Evolutionary conservation across 23 red algal species (phyloP).

Genomic region (Gracilaria caudata): DNA sequence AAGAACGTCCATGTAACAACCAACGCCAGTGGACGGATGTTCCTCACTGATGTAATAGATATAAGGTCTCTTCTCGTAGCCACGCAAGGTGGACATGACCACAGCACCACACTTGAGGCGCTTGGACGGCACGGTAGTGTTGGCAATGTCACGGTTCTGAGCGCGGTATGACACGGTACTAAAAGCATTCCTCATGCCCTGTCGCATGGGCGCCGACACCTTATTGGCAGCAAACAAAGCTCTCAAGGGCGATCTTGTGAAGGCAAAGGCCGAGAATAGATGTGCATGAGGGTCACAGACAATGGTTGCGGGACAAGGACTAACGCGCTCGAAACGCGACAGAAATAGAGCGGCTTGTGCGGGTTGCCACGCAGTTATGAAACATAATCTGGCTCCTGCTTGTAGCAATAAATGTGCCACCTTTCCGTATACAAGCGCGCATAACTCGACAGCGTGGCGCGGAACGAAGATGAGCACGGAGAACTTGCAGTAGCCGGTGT

Average conservation of each 20-base stretch:
- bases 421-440: constrained; percentile 62
- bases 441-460: constrained; percentile 48
- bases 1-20: constrained; percentile 72
- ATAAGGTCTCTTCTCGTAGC: constrained; percentile 29
- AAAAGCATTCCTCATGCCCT: constrained; percentile 54
- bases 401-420: constrained; percentile 52
- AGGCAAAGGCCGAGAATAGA: constrained; percentile 43
- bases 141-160: constrained; percentile 59
- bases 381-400: constrained; percentile 40
- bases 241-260: constrained; percentile 24
- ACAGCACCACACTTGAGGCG: constrained; percentile 49
- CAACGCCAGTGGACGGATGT: constrained; percentile 34
- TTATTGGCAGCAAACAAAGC: constrained; percentile 34
- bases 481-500: constrained; percentile 53
- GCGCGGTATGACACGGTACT: constrained; percentile 44
- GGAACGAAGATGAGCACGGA: constrained; percentile 54
- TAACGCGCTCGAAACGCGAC: constrained; percentile 56
- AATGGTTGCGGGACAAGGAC: constrained; percentile 60
- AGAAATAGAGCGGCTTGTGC: constrained; percentile 43
- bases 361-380: constrained; percentile 59
- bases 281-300: constrained; percentile 54
- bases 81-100: constrained; percentile 22
- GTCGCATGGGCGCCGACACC: constrained; percentile 46
- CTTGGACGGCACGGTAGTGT: constrained; percentile 29
- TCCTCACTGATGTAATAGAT: constrained; percentile 35